phyloP scores from a whole-genome alignment of 192 early-diverging fungal species.

The Podila epicladia region DNA sequence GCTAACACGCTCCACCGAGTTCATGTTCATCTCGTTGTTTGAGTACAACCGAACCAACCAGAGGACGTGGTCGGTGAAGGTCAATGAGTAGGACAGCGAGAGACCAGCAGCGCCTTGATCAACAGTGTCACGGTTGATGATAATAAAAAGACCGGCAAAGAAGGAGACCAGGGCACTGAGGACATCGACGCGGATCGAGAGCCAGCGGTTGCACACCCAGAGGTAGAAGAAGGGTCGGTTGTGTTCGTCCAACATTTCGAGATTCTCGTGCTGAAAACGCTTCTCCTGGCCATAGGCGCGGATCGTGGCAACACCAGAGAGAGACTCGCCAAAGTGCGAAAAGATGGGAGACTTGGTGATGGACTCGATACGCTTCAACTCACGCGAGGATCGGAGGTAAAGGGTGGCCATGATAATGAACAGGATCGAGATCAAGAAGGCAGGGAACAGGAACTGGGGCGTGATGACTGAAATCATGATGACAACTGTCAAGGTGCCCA shows the following conservation, averaged over 20 bases:
- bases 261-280: constrained; percentile 69
- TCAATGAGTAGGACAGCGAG: constrained; percentile 82
- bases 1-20: constrained; percentile 83
- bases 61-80: constrained; percentile 80
- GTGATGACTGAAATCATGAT: constrained; percentile 49
- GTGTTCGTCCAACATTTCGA: constrained; percentile 70
- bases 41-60: constrained; percentile 82
- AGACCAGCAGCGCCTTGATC: constrained; percentile 86
- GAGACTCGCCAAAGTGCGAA: constrained; percentile 85
- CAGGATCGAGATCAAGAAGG: constrained; percentile 52
- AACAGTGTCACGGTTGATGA: constrained; percentile 58
- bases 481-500: constrained; percentile 41
- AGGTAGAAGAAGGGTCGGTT: constrained; percentile 82
- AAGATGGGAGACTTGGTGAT: constrained; percentile 62
- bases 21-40: constrained; percentile 87
- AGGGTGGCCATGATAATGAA: constrained; percentile 70
- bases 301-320: constrained; percentile 79
- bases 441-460: constrained; percentile 52
- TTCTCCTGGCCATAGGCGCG: constrained; percentile 81
- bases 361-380: constrained; percentile 87
- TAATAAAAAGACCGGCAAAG: constrained; percentile 69
- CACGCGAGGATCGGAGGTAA: constrained; percentile 82
- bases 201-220: constrained; percentile 85
- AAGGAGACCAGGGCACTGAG: constrained; percentile 77
- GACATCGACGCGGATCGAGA: constrained; percentile 79